Evolutionary conservation across 768 basidiomycete species (phyloP).

Genomic region (Tephrocybe sp.): DNA sequence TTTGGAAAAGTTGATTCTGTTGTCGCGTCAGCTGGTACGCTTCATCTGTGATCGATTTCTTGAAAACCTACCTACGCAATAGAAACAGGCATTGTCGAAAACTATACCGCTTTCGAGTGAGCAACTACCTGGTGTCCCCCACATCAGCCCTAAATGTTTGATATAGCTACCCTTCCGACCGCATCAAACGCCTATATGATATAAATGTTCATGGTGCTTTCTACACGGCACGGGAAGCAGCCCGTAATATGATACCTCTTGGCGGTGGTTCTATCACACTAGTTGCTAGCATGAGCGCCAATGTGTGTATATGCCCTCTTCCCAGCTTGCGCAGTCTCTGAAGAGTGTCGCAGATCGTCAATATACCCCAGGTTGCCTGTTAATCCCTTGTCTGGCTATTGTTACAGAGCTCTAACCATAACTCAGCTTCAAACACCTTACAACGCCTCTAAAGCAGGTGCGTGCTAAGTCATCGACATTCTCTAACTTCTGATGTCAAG

Average conservation of each 20-base stretch:
- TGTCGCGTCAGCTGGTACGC: constrained; percentile 83
- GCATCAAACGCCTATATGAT: constrained; percentile 81
- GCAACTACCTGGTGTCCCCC: constrained; percentile 21
- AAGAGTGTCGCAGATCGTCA: constrained; percentile 60
- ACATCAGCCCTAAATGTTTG: too few species aligned
- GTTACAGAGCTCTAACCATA: too few species aligned
- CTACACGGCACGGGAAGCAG: constrained; percentile 96
- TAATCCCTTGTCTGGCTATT: too few species aligned
- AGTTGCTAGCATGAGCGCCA: constrained; percentile 90
- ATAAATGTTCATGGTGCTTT: constrained; percentile 94
- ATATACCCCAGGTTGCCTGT: constrained; percentile 72
- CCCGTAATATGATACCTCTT: constrained; percentile 84
- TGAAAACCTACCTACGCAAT: too few species aligned
- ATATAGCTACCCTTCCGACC: constrained; percentile 79
- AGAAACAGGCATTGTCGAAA: constrained; percentile 91
- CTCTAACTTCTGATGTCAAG: neutral
- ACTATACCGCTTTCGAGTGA: constrained; percentile 84
- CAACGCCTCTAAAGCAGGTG: constrained; percentile 92
- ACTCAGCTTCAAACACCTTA: constrained; percentile 86
- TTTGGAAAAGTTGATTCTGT: constrained; percentile 78
- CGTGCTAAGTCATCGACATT: constrained; percentile 14
- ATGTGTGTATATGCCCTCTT: constrained; percentile 49
- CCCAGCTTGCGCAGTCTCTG: neutral
- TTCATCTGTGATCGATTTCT: neutral
- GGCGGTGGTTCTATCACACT: constrained; percentile 82